Base-by-base conservation (phyloP, 257 asterid species). In the Solanum phureja region DNA sequence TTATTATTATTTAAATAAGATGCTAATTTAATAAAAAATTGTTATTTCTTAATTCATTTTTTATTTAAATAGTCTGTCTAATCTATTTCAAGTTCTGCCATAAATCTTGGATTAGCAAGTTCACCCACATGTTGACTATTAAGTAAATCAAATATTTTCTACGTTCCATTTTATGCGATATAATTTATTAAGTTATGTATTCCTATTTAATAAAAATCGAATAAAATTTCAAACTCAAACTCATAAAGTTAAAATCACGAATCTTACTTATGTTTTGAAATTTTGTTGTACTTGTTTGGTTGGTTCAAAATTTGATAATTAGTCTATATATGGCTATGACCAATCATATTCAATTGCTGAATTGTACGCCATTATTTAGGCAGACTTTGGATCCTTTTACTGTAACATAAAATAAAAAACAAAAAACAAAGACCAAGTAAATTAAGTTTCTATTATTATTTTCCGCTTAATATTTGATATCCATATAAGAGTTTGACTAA, bases 311-410 rank as follows among this genome's bases (percentile, higher is more conserved):
- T 49, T 33, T 33, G 42, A 18, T 18, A 46, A 42, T 46, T 77
- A 81, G 42, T 5, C 69, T 81, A 29, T 88, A 64, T 29, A 79
- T 76, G 56, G 24, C 52, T 38, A 27, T 85, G 87, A 79, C 76
- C 90, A 86, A 88, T 91, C 88, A 85, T 81, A 89, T 88, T 84
- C 77, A 60, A 77, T 73, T 66, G 62, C 23, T 76, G 62, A 85
- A 74, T 87, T 89, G 88, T 83, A 75, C 85, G 85, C 74, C 91
- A 90, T 79, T 90, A 85, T 56, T 83, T 69, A 75, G 89, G 88
- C 87, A 89, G 90, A 40, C 88, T 86, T 92, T 86, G 93, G 93
- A 87, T 90, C 91, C 89, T 90, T 86, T 83, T 69, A 38, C 86
- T 76, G 64, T 14, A 60, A 60, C 68, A 46, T 35, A 14, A 49